Evolutionary conservation across 2,329 filamentous ascomycete species (phyloP).

Genomic region (Aspergillus bombycis): DNA sequence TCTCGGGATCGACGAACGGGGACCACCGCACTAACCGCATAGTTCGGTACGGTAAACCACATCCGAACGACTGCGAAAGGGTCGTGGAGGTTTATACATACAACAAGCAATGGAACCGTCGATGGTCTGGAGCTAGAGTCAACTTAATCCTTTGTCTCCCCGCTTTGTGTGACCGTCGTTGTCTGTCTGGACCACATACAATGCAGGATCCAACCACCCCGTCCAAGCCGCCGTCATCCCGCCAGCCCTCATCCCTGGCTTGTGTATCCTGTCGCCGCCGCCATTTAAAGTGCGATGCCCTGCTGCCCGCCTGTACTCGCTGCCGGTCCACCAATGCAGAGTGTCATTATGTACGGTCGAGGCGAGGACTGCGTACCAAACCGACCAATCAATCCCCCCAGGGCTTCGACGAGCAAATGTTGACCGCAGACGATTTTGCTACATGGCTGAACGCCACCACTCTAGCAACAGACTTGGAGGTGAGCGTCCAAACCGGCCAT

Average conservation of each 20-base stretch:
- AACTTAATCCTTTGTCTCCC: neutral
- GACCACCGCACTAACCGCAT: constrained; percentile 3
- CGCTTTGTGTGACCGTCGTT: neutral
- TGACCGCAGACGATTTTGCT: constrained; percentile 14
- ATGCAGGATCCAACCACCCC: constrained; percentile 10
- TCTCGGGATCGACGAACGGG: constrained; percentile 20
- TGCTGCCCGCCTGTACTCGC: constrained; percentile 45
- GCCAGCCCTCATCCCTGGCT: constrained; percentile 23
- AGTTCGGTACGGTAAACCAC: neutral
- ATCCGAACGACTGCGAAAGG: neutral
- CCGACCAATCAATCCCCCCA: constrained; percentile 2
- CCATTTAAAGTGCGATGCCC: constrained; percentile 51
- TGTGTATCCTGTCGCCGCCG: constrained; percentile 35
- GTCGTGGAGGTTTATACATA: neutral
- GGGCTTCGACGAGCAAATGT: constrained; percentile 16
- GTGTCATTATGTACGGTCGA: constrained; percentile 53
- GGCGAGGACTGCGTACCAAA: constrained; percentile 39
- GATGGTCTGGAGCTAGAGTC: neutral
- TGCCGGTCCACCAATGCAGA: constrained; percentile 46
- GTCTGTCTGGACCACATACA: neutral
- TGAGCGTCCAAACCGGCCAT: neutral
- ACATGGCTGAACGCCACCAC: constrained; percentile 20
- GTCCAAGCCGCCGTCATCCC: constrained; percentile 7
- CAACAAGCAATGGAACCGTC: neutral
- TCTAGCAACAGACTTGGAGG: constrained; percentile 16